Percentiles rank a stretch among this genome's conserved stretches.
These are phyloP conservation scores for Fusarium domesticum DNA, from an alignment of 2,329 filamentous ascomycete species.

Conservation along the genomic window DNA sequence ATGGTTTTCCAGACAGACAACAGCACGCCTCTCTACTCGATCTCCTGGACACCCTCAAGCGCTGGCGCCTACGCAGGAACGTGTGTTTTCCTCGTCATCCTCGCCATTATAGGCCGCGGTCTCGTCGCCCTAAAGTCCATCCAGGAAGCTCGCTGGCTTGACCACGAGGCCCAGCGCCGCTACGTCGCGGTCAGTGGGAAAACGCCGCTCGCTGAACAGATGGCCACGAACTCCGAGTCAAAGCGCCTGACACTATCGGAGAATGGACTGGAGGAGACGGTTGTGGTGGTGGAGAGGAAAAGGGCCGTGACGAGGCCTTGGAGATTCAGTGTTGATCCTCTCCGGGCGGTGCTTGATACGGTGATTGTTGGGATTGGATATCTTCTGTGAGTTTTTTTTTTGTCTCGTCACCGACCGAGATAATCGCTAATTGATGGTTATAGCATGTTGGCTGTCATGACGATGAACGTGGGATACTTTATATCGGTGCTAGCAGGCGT, in stretches of 20 bases:
- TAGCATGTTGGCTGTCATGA: constrained; percentile 93
- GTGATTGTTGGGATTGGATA: constrained; percentile 76
- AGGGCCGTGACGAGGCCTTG: constrained; percentile 61
- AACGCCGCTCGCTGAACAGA: constrained; percentile 55
- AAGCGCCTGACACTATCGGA: constrained; percentile 64
- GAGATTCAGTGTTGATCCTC: constrained; percentile 75
- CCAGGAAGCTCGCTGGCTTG: constrained; percentile 63
- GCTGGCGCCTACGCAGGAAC: constrained; percentile 78
- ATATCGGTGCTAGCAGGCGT: constrained; percentile 73
- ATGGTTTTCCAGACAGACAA: constrained; percentile 59
- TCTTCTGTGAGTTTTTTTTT: constrained; percentile 66
- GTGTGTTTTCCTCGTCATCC: constrained; percentile 83
- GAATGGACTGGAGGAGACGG: constrained; percentile 78
- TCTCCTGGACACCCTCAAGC: constrained; percentile 68
- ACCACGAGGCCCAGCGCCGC: constrained; percentile 68
- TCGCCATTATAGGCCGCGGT: constrained; percentile 66
- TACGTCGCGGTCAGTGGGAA: constrained; percentile 73
- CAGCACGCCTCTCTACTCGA: constrained; percentile 54
- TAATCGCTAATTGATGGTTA: constrained; percentile 5
- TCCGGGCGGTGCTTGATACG: constrained; percentile 68
- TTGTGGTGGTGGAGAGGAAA: constrained; percentile 66
- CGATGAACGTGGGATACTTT: constrained; percentile 82
- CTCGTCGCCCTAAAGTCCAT: constrained; percentile 70
- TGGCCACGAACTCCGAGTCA: constrained; percentile 57
- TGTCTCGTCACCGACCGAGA: neutral